A percentile compares a stretch with the other conserved stretches of the same genome.
These are phyloP conservation scores for Coccinonectria pachysandricola DNA, from an alignment of 2,329 filamentous ascomycete species.

Conservation along the genomic window DNA sequence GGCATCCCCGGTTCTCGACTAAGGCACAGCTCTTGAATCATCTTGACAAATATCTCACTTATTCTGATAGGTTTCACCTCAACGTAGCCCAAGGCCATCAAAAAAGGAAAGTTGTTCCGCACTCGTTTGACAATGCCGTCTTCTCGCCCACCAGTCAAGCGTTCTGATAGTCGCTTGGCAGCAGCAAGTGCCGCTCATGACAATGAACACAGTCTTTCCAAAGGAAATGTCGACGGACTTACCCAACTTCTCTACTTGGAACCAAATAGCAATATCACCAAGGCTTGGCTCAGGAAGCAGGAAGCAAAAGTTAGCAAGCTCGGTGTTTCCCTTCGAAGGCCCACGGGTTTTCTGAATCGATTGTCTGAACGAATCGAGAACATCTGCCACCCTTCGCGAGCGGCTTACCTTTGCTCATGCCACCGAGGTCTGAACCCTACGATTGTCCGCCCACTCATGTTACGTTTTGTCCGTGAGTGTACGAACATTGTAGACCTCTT, in stretches of 20 bases:
- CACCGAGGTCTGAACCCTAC: slow-evolving; percentile 32
- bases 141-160: no score
- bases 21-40: no score
- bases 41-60: no score
- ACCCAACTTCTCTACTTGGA: slow-evolving; percentile 28
- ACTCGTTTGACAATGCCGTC: no score
- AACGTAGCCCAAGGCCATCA: no score
- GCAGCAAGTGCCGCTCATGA: no score
- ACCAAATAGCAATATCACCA: slow-evolving; percentile 9
- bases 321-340: slow-evolving; percentile 16
- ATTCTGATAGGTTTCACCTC: no score
- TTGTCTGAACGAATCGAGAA: slow-evolving; percentile 20
- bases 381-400: slow-evolving; percentile 13
- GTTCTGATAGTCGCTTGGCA: no score
- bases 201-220: no score
- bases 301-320: slow-evolving; percentile 13
- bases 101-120: no score
- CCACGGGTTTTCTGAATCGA: slow-evolving; percentile 22
- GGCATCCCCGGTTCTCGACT: no score
- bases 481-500: slow-evolving; percentile 23
- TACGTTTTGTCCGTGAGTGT: slow-evolving; percentile 31
- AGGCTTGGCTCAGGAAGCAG: slow-evolving; percentile 28
- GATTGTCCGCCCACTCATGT: slow-evolving; percentile 34
- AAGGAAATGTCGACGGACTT: slow-evolving; percentile 22
- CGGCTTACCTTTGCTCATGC: slow-evolving; percentile 29